Base-by-base conservation (phyloP, 805 yeast species). In the Candida jianshihensis region DNA sequence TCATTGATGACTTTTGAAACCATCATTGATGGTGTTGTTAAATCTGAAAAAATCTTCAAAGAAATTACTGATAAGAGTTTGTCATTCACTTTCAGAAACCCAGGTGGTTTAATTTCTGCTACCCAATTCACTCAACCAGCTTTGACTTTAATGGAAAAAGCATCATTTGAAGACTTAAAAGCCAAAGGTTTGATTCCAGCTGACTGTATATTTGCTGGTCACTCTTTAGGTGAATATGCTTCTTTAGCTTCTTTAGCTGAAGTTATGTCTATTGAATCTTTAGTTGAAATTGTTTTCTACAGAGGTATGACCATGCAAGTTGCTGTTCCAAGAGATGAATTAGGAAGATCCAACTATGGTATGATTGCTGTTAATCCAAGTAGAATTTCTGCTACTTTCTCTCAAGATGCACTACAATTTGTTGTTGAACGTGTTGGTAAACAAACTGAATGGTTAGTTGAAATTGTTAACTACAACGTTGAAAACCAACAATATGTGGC, bases 261-360 rank as follows among this genome's bases (percentile, higher is more conserved):
- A 60, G 97, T 94, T 41, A 90, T 92, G 97, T 96, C 97, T 33
- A 88, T 92, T 53, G 98, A 92, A 69, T 83, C 95, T 6, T 73
- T 90, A 50, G 97, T 90, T 44, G 97, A 90, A 63, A 95, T 90
- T 62, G 97, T 90, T 37, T 92, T 92, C 75, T 94, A 92, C 76
- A 82, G 99, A 73, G 99, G 99, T 75, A 92, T 92, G 97, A 94
- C 99, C 34, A 92, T 92, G 99, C 98, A 92, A 71, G 98, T 92
- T 48, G 98, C 98, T 33, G 99, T 92, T 48, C 97, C 97, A 60
- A 83, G 99, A 70, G 99, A 92, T 65, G 75, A 79, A 38, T 60
- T 66, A 35, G 99, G 99, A 34, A 83, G 97, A 68, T 92, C 98
- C 41, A 92, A 92, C 72, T 92, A 92, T 58, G 97, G 97, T 73